Evolutionary conservation across 768 basidiomycete species (phyloP).

Genomic region (Tricholoma terreum): DNA sequence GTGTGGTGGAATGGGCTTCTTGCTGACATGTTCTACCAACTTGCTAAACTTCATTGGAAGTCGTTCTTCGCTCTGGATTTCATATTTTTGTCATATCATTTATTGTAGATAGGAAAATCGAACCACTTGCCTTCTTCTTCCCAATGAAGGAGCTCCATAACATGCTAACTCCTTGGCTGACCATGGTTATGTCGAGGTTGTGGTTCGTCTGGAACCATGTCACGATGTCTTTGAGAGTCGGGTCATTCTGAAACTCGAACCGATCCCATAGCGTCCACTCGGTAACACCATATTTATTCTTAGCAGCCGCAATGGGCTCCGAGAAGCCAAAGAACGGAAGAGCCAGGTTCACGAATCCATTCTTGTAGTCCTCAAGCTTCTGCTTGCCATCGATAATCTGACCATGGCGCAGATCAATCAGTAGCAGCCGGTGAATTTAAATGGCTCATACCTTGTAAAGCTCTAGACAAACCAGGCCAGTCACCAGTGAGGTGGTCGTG

Average conservation of each 20-base stretch:
- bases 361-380: slow-evolving; percentile 94
- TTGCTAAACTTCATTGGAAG: slow-evolving; percentile 87
- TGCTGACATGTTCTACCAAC: slow-evolving; percentile 90
- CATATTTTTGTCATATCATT: background rate
- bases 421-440: background rate
- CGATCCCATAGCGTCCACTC: slow-evolving; percentile 99
- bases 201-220: slow-evolving; percentile 82
- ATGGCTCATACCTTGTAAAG: slow-evolving; percentile 77
- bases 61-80: slow-evolving; percentile 74
- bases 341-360: slow-evolving; percentile 96
- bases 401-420: background rate
- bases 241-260: slow-evolving; percentile 88
- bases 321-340: slow-evolving; percentile 99
- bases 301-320: slow-evolving; percentile 88
- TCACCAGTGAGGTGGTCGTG: slow-evolving; percentile 94
- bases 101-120: background rate
- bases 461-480: slow-evolving; percentile 94
- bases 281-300: slow-evolving; percentile 81
- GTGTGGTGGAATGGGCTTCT: slow-evolving; percentile 86
- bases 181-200: slow-evolving; percentile 89
- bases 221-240: slow-evolving; percentile 82
- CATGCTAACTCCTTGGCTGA: slow-evolving; percentile 97
- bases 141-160: slow-evolving; percentile 93
- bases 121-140: slow-evolving; percentile 77
- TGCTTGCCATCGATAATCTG: slow-evolving; percentile 95